Evolutionary conservation across 176 grass and related monocot genomes (phyloP), one percentile per base, ranked within the genome.

Genomic region (Ensete ventricosum): DNA sequence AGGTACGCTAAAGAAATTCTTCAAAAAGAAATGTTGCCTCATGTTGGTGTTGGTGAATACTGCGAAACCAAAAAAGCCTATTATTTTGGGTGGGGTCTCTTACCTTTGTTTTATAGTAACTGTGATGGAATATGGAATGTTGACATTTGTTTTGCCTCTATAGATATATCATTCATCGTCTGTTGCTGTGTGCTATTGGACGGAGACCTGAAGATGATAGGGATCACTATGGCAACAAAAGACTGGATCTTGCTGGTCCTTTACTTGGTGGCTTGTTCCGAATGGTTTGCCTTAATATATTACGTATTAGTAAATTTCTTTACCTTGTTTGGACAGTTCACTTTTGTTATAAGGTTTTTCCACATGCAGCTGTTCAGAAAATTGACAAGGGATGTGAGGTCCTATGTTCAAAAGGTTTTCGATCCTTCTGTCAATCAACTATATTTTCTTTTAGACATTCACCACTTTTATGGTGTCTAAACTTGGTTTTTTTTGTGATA

Each of bases 221-320:
- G 76, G 95, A 99, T 77, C 95, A 99, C 91, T 99, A 99, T 79
- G 95, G 91, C 55, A 99, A 99, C 82, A 99, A 99, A 91, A 99
- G 95, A 62, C 84, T 99, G 11, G 91, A 99, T 77, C 95, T 99
- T 94, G 88, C 95, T 85, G 95, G 95, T 85, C 95, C 95, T 67
- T 79, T 99, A 76, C 86, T 99, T 80, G 95, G 91, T 63, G 90
- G 90, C 64, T 77, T 99, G 51, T 99, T 99, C 76, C 87, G 95
- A 87, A 99, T 94, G 95, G 95, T 99, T 85, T 54, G 84, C 16
- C 7, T 55, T 11, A 55, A 50, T 70, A 20, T 17, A 50, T 50
- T 70, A 9, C 52, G 48, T 1, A 50, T 51, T 50, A 21, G 16
- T 70, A 11, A 24, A 51, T 70, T 51, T 69, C 14, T 70, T 70